A percentile compares a stretch with the other conserved stretches of the same genome.
Conservation (phyloP, 2,329 filamentous ascomycete species). For the Pseudogymnoascus sp. region DNA sequence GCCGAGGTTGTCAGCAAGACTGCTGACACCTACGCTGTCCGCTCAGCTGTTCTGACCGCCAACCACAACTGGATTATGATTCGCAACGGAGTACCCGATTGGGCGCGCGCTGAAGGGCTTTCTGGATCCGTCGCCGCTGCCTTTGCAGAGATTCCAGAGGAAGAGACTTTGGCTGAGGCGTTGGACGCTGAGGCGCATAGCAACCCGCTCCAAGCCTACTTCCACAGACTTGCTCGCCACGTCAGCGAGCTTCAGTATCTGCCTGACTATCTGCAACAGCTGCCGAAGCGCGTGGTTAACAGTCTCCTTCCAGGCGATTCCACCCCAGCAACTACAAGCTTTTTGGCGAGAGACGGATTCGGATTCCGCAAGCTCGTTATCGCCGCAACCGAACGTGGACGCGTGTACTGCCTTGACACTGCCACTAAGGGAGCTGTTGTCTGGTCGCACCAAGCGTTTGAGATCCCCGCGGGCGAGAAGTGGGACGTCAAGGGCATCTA, state of each 20-base stretch:
- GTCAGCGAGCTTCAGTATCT: constrained; percentile 67
- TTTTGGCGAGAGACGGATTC: constrained; percentile 63
- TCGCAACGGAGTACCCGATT: constrained; percentile 71
- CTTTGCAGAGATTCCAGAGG: constrained; percentile 69
- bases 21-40: constrained; percentile 61
- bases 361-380: constrained; percentile 83
- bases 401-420: constrained; percentile 71
- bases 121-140: constrained; percentile 70
- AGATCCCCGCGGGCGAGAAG: constrained; percentile 44
- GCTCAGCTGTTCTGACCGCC: constrained; percentile 62
- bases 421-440: constrained; percentile 64
- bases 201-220: constrained; percentile 71
- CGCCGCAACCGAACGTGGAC: constrained; percentile 69
- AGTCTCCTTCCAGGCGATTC: constrained; percentile 48
- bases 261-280: constrained; percentile 60
- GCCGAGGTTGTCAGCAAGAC: constrained; percentile 74
- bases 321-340: constrained; percentile 34
- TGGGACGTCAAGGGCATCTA: constrained; percentile 64
- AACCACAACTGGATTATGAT: constrained; percentile 73
- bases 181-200: constrained; percentile 81
- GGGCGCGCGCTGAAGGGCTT: constrained; percentile 75
- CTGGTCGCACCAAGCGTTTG: constrained; percentile 63
- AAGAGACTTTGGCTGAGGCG: constrained; percentile 67
- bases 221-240: constrained; percentile 79
- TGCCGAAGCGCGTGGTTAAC: constrained; percentile 63